A percentile compares a stretch with the other conserved stretches of the same genome.
These are phyloP conservation scores for Geranium rotundifolium DNA, from an alignment of 345 rosid species.

Conservation along the genomic window DNA sequence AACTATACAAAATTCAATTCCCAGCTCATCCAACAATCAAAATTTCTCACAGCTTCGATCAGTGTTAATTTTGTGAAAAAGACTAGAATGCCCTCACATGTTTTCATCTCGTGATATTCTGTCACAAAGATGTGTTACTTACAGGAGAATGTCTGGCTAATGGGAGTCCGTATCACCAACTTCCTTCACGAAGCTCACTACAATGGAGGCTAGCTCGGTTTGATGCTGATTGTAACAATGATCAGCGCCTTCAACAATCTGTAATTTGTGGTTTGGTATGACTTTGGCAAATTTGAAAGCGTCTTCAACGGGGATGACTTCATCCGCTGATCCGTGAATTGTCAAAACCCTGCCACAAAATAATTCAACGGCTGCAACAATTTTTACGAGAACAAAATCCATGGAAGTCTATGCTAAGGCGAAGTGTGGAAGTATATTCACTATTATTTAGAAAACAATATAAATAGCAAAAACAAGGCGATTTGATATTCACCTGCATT, in stretches of 20 bases:
- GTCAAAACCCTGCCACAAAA: slow-evolving; percentile 44
- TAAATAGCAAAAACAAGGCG: neutral
- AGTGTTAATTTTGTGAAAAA: too few relatives aligned
- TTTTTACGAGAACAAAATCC: neutral
- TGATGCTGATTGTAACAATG: slow-evolving; percentile 56
- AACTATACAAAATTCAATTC: too few relatives aligned
- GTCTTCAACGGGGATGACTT: slow-evolving; percentile 47
- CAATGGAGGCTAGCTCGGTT: slow-evolving; percentile 33
- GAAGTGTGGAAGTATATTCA: too few relatives aligned
- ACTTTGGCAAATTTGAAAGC: slow-evolving; percentile 57
- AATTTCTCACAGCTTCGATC: too few relatives aligned
- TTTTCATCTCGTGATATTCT: too few relatives aligned
- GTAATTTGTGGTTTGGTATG: slow-evolving; percentile 55
- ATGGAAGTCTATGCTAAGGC: neutral
- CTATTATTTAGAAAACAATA: neutral
- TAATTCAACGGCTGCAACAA: too few relatives aligned
- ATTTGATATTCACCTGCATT: slow-evolving; percentile 37
- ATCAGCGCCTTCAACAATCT: slow-evolving; percentile 52
- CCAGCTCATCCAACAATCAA: too few relatives aligned
- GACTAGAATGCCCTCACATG: too few relatives aligned
- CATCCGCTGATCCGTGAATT: slow-evolving; percentile 62
- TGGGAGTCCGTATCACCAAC: neutral
- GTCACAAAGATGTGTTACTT: too few relatives aligned
- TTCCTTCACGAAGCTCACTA: slow-evolving; percentile 38
- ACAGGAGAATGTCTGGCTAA: neutral